These are phyloP conservation scores for Cucurbita ficifolia DNA, from an alignment of 306 rosid species.

Conservation along the genomic window DNA sequence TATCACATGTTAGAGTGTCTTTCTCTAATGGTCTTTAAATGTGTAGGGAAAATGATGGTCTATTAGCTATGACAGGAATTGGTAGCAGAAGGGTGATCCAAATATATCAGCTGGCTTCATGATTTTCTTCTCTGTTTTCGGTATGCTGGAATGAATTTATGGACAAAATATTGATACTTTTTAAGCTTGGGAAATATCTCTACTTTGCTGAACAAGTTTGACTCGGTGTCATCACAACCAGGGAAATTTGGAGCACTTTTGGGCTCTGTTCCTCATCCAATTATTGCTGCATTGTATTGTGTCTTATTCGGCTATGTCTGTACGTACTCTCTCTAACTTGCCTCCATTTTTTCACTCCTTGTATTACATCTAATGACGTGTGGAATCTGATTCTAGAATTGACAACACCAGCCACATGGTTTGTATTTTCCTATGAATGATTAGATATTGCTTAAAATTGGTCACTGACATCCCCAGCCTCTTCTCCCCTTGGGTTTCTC, in stretches of 20 bases:
- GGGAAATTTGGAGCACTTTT: conserved; percentile 75
- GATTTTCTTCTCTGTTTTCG: conserved; percentile 74
- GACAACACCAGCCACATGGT: background rate
- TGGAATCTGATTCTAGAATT: background rate
- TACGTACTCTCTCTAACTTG: conserved; percentile 17
- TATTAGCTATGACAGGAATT: conserved; percentile 63
- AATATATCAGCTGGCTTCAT: conserved; percentile 71
- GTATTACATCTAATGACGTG: background rate
- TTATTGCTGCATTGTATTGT: conserved; percentile 63
- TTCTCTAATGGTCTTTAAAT: background rate
- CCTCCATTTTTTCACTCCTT: background rate
- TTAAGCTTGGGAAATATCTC: background rate
- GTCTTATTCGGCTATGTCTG: conserved; percentile 66
- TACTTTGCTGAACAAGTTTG: background rate
- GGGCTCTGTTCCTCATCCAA: conserved; percentile 64
- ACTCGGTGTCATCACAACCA: background rate
- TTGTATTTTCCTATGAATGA: background rate
- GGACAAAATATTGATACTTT: background rate
- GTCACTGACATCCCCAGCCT: conserved; percentile 28
- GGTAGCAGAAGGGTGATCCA: conserved; percentile 89
- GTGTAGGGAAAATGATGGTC: conserved; percentile 60
- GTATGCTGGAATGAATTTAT: conserved; percentile 16
- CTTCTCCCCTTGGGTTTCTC: conserved; percentile 74
- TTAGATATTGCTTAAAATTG: background rate
- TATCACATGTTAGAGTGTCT: background rate